Conservation (phyloP, 1,284 basidiomycete species). For the Cryptococcus neoformans region DNA sequence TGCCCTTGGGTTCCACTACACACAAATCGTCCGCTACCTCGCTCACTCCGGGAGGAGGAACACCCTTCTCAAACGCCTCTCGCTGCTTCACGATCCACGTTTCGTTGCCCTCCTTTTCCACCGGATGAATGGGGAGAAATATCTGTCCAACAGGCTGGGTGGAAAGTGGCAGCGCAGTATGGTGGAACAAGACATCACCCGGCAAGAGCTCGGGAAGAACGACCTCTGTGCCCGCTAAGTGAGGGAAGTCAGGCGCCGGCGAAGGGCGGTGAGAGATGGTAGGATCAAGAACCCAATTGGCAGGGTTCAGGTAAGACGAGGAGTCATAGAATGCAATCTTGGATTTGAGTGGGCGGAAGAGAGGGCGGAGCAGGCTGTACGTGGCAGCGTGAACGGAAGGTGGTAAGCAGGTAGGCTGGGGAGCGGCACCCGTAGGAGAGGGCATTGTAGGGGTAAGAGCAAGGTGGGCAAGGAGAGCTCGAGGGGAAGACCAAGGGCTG, state of each 20-base stretch:
- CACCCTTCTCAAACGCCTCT: slow-evolving; percentile 35
- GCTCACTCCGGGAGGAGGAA: slow-evolving; percentile 29
- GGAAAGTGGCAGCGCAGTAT: slow-evolving; percentile 24
- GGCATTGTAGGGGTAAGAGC: slow-evolving; percentile 31
- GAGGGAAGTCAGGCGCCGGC: slow-evolving; percentile 17
- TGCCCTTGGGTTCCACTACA: slow-evolving; percentile 27
- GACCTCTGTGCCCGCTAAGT: slow-evolving; percentile 20
- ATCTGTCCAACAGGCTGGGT: slow-evolving; percentile 16
- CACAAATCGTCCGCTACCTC: slow-evolving; percentile 14
- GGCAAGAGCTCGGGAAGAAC: slow-evolving; percentile 25
- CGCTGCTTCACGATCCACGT: slow-evolving; percentile 27
- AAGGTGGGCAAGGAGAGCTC: slow-evolving; percentile 34
- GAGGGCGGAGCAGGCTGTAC: slow-evolving; percentile 40
- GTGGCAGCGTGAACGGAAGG: slow-evolving; percentile 30
- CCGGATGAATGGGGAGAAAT: slow-evolving; percentile 32
- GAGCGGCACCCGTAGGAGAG: slow-evolving; percentile 1
- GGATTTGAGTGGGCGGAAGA: slow-evolving; percentile 29
- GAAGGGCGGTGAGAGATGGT: background rate
- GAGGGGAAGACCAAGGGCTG: slow-evolving; percentile 4
- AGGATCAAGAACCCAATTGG: slow-evolving; percentile 29
- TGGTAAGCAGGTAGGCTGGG: slow-evolving; percentile 5
- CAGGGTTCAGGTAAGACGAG: slow-evolving; percentile 28
- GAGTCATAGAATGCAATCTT: slow-evolving; percentile 40
- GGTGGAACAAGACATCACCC: slow-evolving; percentile 39
- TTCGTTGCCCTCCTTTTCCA: slow-evolving; percentile 17